These are phyloP conservation scores for Lentinula lateritia DNA, from an alignment of 768 basidiomycete genomes.

Conservation along the genomic window DNA sequence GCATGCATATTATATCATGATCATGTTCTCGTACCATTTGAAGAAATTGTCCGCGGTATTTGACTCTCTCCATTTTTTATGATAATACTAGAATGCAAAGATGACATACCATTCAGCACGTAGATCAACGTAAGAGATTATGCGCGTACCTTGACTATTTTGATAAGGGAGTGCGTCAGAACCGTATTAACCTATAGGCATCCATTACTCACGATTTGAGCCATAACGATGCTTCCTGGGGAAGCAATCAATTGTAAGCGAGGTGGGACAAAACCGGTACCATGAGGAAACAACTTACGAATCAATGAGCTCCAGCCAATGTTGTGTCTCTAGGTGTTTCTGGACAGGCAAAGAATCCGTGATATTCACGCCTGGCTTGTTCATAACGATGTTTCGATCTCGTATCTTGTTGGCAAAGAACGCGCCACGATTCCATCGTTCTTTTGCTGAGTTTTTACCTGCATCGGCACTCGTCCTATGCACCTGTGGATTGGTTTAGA, in stretches of 20 bases:
- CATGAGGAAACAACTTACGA: slow-evolving; percentile 26
- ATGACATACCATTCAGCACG: too few relatives aligned
- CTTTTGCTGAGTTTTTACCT: slow-evolving; percentile 38
- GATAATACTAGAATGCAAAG: slow-evolving; percentile 45
- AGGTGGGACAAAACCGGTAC: neutral
- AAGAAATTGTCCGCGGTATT: slow-evolving; percentile 68
- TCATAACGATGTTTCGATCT: slow-evolving; percentile 33
- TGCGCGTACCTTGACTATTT: slow-evolving; percentile 37
- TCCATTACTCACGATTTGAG: slow-evolving; percentile 39
- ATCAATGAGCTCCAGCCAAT: slow-evolving; percentile 62
- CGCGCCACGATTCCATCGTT: slow-evolving; percentile 43
- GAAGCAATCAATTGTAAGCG: neutral
- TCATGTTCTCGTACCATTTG: slow-evolving; percentile 32
- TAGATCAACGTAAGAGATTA: neutral
- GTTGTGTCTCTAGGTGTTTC: slow-evolving; percentile 53
- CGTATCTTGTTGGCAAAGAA: slow-evolving; percentile 35
- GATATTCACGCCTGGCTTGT: slow-evolving; percentile 15
- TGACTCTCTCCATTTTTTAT: slow-evolving; percentile 49
- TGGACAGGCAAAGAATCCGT: slow-evolving; percentile 14
- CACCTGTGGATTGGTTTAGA: slow-evolving; percentile 19
- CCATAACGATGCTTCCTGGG: slow-evolving; percentile 57
- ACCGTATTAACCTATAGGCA: neutral
- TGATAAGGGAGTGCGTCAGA: neutral
- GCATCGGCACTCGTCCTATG: slow-evolving; percentile 35
- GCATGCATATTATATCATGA: neutral